phyloP scores from a whole-genome alignment of 129 eudicot species.

The Erigeron canadensis region DNA sequence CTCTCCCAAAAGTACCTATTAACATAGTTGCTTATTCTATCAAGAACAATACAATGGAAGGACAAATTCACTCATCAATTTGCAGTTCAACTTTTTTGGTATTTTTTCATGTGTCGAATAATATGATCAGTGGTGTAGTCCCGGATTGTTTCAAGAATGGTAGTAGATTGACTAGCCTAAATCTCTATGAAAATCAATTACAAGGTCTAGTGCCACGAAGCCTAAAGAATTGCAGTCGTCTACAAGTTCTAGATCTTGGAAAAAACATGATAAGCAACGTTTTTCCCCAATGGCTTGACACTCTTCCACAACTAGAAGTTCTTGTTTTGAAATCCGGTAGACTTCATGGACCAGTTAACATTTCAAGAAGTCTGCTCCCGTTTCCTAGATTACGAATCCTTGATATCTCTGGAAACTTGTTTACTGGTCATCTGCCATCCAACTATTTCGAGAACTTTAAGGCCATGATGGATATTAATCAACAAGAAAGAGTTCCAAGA shows the following conservation, averaged over 20 bases:
- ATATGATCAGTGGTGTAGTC: background rate
- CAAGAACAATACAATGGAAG: background rate
- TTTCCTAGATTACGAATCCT: conserved; percentile 4
- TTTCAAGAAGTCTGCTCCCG: background rate
- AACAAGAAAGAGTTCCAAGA: background rate
- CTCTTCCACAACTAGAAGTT: conserved; percentile 6
- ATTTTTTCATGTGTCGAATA: conserved; percentile 1
- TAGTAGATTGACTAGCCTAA: background rate
- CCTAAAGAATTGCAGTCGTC: background rate
- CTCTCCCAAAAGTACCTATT: background rate
- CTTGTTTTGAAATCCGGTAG: background rate
- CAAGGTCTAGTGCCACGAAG: conserved; percentile 2
- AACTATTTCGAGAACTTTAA: background rate
- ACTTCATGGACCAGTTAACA: background rate
- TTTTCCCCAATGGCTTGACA: conserved; percentile 5
- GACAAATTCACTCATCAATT: background rate
- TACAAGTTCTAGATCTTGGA: conserved; percentile 6
- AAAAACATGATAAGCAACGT: background rate
- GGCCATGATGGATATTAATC: background rate
- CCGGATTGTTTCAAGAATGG: background rate
- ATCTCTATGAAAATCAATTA: background rate
- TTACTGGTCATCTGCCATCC: background rate
- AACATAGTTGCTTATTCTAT: background rate
- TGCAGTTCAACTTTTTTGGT: background rate
- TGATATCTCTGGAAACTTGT: background rate